These are phyloP conservation scores for Areca catechu DNA, from an alignment of 176 grass and related monocot species.

Conservation along the genomic window DNA sequence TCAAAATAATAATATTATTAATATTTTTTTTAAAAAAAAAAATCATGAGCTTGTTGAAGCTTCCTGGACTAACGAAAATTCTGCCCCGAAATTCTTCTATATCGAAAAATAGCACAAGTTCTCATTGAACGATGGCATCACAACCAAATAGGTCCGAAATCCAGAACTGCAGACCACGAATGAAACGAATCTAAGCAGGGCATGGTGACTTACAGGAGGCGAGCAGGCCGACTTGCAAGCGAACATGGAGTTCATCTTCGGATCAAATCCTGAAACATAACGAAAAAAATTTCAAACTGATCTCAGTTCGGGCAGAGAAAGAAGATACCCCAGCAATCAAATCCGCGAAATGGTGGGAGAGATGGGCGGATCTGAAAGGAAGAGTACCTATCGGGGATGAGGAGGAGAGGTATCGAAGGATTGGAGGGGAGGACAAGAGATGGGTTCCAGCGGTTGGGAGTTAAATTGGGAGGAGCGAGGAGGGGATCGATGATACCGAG, in stretches of 20 bases:
- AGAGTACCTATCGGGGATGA: background rate
- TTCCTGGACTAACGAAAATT: no score
- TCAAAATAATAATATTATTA: no score
- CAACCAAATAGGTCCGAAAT: background rate
- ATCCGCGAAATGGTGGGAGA: background rate
- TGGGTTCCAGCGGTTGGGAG: background rate
- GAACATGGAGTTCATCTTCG: slow-evolving; percentile 29
- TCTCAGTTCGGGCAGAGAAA: no score
- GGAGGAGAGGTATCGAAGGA: background rate
- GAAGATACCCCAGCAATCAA: background rate
- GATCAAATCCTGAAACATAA: slow-evolving; percentile 1
- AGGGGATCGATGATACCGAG: slow-evolving; percentile 7
- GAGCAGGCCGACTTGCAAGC: slow-evolving; percentile 25
- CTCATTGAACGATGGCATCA: no score
- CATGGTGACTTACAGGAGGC: background rate
- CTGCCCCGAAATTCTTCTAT: no score
- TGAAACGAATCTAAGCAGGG: background rate
- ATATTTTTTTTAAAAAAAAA: no score
- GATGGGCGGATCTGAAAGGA: slow-evolving; percentile 4
- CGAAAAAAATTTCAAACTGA: background rate
- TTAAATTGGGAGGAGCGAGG: background rate
- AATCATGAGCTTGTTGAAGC: no score
- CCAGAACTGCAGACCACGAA: background rate
- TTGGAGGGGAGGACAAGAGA: background rate
- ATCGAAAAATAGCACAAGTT: no score